phyloP scores from a whole-genome alignment of 169 alveolate species.

The Plasmodium coatneyi region DNA sequence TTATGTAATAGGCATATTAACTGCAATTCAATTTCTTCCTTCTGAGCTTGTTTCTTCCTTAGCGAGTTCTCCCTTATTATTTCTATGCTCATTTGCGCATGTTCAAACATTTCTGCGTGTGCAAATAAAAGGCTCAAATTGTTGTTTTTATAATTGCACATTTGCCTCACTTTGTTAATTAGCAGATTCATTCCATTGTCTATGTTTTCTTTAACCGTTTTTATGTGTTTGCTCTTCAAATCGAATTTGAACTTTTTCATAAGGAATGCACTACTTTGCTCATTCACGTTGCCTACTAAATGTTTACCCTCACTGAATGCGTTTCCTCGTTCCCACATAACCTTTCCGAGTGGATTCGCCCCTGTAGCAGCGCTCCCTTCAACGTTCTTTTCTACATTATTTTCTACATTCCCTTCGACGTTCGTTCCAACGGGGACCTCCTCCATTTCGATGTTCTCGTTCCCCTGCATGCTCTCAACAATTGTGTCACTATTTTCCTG shows the following conservation, averaged over 20 bases:
- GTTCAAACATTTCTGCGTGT: conserved; percentile 64
- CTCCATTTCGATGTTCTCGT: background rate
- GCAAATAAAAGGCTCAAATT: conserved; percentile 5
- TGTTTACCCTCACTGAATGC: background rate
- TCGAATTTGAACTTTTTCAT: conserved; percentile 29
- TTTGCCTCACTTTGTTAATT: conserved; percentile 38
- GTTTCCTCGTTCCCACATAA: background rate
- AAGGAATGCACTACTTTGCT: background rate
- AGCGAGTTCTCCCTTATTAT: conserved; percentile 29
- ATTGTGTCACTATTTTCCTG: conserved; percentile 1
- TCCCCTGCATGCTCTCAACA: background rate
- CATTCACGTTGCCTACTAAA: background rate
- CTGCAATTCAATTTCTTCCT: conserved; percentile 28
- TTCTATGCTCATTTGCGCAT: conserved; percentile 57
- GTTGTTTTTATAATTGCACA: conserved; percentile 19
- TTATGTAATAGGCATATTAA: conserved; percentile 18
- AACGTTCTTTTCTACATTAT: background rate
- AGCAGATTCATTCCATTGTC: conserved; percentile 30
- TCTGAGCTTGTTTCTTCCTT: background rate
- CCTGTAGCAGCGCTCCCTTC: background rate
- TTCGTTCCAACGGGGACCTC: background rate
- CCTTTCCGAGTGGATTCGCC: background rate
- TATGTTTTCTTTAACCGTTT: conserved; percentile 27
- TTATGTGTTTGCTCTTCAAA: conserved; percentile 40
- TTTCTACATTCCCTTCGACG: background rate